Percentiles rank a stretch among this genome's conserved stretches.
These are phyloP conservation scores for Venturia nashicola DNA, from an alignment of 2,329 filamentous ascomycete genomes.

Conservation along the genomic window DNA sequence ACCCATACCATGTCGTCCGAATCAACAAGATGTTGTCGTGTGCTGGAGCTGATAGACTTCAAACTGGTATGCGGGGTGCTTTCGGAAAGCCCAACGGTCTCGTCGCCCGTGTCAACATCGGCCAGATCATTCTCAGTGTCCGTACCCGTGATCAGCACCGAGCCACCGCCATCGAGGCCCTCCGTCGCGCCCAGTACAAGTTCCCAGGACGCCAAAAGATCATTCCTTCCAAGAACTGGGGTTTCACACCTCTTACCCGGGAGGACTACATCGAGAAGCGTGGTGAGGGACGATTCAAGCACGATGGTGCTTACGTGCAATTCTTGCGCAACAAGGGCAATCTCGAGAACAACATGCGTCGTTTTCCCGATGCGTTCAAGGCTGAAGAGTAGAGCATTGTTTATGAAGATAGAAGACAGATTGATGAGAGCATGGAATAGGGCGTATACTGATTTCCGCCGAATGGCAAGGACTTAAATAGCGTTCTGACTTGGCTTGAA, in stretches of 20 bases:
- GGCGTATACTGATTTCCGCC: background rate
- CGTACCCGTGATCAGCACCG: slow-evolving; percentile 93
- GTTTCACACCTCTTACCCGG: slow-evolving; percentile 95
- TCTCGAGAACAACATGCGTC: slow-evolving; percentile 75
- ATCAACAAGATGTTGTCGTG: slow-evolving; percentile 99
- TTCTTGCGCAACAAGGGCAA: slow-evolving; percentile 92
- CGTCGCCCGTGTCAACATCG: slow-evolving; percentile 99
- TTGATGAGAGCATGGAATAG: background rate
- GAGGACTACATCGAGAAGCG: slow-evolving; percentile 97
- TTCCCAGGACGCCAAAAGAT: slow-evolving; percentile 99
- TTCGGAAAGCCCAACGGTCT: slow-evolving; percentile 99
- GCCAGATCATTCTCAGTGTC: slow-evolving; percentile 95
- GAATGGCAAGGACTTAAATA: background rate
- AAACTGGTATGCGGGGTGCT: slow-evolving; percentile 99
- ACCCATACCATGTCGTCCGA: slow-evolving; percentile 99
- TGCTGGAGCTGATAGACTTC: slow-evolving; percentile 99
- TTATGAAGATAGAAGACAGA: background rate
- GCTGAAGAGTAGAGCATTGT: slow-evolving; percentile 10
- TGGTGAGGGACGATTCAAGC: slow-evolving; percentile 83
- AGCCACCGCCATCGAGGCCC: slow-evolving; percentile 88
- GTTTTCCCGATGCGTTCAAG: slow-evolving; percentile 87
- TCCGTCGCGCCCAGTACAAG: slow-evolving; percentile 99
- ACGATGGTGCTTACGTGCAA: slow-evolving; percentile 98
- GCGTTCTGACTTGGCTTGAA: background rate
- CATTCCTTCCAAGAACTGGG: slow-evolving; percentile 99